A percentile compares a stretch with the other conserved stretches of the same genome.
Conservation (phyloP, 441 rosid species). For the Codiaeum variegatum region DNA sequence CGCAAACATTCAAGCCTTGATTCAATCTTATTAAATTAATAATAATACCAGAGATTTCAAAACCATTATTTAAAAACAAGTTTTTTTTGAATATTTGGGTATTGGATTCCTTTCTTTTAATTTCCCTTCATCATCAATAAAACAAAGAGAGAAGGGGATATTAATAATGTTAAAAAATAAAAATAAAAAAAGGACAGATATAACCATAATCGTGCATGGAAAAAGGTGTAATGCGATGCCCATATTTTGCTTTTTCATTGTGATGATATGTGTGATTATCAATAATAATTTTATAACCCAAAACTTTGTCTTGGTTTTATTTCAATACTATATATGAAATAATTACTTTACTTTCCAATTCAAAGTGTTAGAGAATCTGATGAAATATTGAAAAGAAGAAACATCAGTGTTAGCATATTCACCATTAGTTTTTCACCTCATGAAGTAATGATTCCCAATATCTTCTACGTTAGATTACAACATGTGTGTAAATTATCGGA, state of each 20-base stretch:
- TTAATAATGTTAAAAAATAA: constrained; percentile 8
- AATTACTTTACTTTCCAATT: not conserved
- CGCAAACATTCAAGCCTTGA: constrained; percentile 78
- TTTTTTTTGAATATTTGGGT: constrained; percentile 25
- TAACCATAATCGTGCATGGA: constrained; percentile 12
- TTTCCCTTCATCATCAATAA: not conserved
- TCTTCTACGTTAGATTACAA: not conserved
- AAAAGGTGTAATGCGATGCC: constrained; percentile 13
- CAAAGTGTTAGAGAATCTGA: too few relatives aligned
- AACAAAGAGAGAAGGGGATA: constrained; percentile 16
- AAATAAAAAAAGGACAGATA: not conserved
- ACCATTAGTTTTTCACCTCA: not conserved
- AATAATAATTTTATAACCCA: not conserved
- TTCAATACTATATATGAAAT: not conserved
- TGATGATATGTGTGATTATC: constrained; percentile 16
- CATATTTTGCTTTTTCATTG: constrained; percentile 11
- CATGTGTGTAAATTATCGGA: too few relatives aligned
- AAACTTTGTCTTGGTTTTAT: not conserved
- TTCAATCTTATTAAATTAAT: too few relatives aligned
- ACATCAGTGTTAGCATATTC: not conserved
- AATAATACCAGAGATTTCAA: not conserved
- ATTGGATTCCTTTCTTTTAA: constrained; percentile 29
- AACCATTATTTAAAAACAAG: not conserved
- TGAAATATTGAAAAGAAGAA: too few relatives aligned
- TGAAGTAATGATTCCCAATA: not conserved